Base-by-base conservation (phyloP, 768 basidiomycete species). In the Rubroboletus pulcherrimus region DNA sequence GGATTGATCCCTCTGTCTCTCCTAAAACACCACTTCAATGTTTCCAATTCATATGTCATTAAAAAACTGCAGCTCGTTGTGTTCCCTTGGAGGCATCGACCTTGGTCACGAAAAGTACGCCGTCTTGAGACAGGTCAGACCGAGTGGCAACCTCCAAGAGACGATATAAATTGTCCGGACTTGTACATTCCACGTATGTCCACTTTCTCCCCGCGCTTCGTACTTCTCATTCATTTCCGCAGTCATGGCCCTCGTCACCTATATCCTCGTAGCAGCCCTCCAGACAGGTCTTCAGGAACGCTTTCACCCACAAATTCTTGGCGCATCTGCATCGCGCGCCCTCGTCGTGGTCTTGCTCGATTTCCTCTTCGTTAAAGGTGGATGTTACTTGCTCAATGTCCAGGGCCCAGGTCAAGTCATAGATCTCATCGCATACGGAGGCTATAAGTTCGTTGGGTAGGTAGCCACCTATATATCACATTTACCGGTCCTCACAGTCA, bases 191-290 rank as follows among this genome's bases (percentile, higher is more conserved):
- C 97, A 2, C 77, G 93, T 93, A 50, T 41, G 78, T 69, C 29
- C 55, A 31, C 33, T 2, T 17, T 54, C 40, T 4, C 26, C 14
- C 24, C 44, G 46, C 37, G 53, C 40, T 38, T 53, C 26, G 21
- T 50, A 11, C 57, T 34, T 31, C 54, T 48, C 52, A 55, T 55
- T 58, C 49, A 54, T 64, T 29, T 60, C 56, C 51, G 34, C 19
- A 95, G 92, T 86, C 11, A 98, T 99, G 97, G 91, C 94, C 0
- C 78, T 98, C 17, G 92, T 96, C 31, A 97, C 97, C 0, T 98
- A 98, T 68, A 87, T 98, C 58, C 86, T 99, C 39, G 78, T 97
- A 3, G 86, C 88, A 17, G 94, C 92, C 5, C 77, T 97, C 7
- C 81, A 89, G 50, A 85, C 92, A 2, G 96, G 97, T 29, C 77